A percentile compares a stretch with the other conserved stretches of the same genome.
phyloP scores from a whole-genome alignment of 139 green algal genomes.

The Chlorella sp. region DNA sequence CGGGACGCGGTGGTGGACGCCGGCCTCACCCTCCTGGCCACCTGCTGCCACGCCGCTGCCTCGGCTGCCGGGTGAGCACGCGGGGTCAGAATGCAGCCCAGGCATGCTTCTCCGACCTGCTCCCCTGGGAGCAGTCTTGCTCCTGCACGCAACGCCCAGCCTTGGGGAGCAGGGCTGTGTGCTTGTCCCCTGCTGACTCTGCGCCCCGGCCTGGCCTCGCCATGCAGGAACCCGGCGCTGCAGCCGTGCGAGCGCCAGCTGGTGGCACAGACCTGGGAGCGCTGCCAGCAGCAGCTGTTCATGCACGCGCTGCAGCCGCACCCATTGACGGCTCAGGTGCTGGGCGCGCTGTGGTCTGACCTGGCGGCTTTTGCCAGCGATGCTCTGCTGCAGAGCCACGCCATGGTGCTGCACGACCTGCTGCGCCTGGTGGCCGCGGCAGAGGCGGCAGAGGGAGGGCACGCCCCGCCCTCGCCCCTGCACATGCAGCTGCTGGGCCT shows the following conservation, averaged over 20 bases:
- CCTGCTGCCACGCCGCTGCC: conserved; percentile 1
- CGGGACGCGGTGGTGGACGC: not conserved
- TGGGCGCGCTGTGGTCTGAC: conserved; percentile 20
- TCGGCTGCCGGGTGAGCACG: not conserved
- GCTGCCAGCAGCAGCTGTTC: conserved; percentile 40
- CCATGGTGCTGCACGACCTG: conserved; percentile 21
- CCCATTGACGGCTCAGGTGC: not conserved
- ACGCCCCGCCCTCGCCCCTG: conserved; percentile 24
- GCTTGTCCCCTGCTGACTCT: not conserved
- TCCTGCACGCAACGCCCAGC: not conserved
- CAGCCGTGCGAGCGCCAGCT: not conserved
- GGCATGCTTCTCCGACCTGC: too few species aligned
- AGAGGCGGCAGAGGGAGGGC: not conserved
- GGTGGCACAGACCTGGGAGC: conserved; percentile 27
- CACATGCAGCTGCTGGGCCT: conserved; percentile 22
- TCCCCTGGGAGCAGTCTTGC: too few species aligned
- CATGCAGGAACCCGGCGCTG: not conserved
- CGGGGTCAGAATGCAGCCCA: not conserved
- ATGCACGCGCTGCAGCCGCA: conserved; percentile 27
- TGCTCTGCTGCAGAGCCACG: not conserved
- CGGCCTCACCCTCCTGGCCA: conserved; percentile 11
- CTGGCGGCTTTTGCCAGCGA: not conserved
- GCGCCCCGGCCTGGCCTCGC: not conserved
- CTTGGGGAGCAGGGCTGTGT: not conserved
- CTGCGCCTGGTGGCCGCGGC: conserved; percentile 16